phyloP scores from a whole-genome alignment of 441 rosid species.

The Melastoma candidum region DNA sequence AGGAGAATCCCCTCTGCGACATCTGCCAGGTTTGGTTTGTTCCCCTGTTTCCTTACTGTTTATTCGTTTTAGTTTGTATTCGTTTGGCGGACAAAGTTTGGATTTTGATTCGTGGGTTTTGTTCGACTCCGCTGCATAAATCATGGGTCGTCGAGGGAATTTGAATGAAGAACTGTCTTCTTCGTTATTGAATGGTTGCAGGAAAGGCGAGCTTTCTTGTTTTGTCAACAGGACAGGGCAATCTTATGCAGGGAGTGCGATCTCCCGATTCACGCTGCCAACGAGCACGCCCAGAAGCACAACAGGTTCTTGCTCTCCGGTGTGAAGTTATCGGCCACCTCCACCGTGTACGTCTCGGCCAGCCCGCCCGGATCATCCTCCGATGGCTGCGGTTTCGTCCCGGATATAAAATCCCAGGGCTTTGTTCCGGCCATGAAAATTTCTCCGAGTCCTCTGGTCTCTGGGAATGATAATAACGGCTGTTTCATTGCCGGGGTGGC shows the following conservation, averaged over 20 bases:
- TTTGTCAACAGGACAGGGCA: constrained; percentile 18
- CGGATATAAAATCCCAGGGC: constrained; percentile 2
- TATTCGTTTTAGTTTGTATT: not conserved
- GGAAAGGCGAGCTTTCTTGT: constrained; percentile 16
- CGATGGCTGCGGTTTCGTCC: constrained; percentile 3
- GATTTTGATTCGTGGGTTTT: constrained; percentile 16
- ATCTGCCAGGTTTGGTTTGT: constrained; percentile 58
- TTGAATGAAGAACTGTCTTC: too few relatives aligned
- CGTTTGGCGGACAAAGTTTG: constrained; percentile 14
- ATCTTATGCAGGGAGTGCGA: constrained; percentile 17
- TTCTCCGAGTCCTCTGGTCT: too few relatives aligned
- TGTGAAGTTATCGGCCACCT: constrained; percentile 12
- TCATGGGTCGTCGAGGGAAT: too few relatives aligned
- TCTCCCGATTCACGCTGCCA: constrained; percentile 11
- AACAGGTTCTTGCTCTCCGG: constrained; percentile 16
- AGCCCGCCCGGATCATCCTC: not conserved
- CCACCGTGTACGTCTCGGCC: constrained; percentile 6
- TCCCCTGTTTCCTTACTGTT: not conserved
- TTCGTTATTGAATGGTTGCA: not conserved
- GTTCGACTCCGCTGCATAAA: too few relatives aligned
- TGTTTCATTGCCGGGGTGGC: too few relatives aligned
- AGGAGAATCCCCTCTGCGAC: constrained; percentile 59
- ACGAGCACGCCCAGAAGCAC: constrained; percentile 18
- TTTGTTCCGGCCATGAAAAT: constrained; percentile 13
- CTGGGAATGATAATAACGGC: too few relatives aligned